Evolutionary conservation across 2,329 filamentous ascomycete genomes (phyloP).

Genomic region (Alternaria gansuensis): DNA sequence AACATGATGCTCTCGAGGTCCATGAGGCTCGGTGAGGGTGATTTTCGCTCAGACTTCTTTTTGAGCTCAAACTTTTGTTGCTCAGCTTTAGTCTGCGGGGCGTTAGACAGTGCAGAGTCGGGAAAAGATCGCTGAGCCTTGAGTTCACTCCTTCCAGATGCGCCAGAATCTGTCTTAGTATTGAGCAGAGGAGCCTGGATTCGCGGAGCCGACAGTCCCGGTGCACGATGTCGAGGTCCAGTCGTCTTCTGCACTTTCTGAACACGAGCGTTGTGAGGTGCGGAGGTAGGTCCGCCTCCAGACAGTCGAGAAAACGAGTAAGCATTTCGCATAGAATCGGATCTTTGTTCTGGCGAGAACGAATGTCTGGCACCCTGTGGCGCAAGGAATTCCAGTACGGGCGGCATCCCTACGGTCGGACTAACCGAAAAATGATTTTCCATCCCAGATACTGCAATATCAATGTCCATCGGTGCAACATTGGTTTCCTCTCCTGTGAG

Average conservation of each 20-base stretch:
- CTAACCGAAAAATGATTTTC: conserved; percentile 30
- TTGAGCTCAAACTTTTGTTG: conserved; percentile 40
- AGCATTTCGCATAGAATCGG: neutral
- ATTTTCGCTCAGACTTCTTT: conserved; percentile 36
- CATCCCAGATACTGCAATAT: conserved; percentile 42
- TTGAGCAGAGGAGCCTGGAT: neutral
- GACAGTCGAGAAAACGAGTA: neutral
- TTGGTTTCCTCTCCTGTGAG: conserved; percentile 21
- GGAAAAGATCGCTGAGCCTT: neutral
- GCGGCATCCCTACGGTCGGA: conserved; percentile 30
- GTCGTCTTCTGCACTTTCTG: conserved; percentile 17
- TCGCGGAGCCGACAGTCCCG: neutral
- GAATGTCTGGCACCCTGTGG: conserved; percentile 34
- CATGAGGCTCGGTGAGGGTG: conserved; percentile 23
- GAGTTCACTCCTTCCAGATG: neutral
- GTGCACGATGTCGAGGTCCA: conserved; percentile 3
- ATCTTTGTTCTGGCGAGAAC: conserved; percentile 25
- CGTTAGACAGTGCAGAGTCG: conserved; percentile 15
- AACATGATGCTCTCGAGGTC: conserved; percentile 39
- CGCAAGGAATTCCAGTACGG: conserved; percentile 34
- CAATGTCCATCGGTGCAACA: conserved; percentile 43
- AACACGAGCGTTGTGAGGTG: neutral
- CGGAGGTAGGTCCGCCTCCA: neutral
- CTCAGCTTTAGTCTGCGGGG: conserved; percentile 44
- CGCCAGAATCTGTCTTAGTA: neutral